phyloP scores from a whole-genome alignment of 768 basidiomycete species.

The Rhodotorula diobovata region DNA sequence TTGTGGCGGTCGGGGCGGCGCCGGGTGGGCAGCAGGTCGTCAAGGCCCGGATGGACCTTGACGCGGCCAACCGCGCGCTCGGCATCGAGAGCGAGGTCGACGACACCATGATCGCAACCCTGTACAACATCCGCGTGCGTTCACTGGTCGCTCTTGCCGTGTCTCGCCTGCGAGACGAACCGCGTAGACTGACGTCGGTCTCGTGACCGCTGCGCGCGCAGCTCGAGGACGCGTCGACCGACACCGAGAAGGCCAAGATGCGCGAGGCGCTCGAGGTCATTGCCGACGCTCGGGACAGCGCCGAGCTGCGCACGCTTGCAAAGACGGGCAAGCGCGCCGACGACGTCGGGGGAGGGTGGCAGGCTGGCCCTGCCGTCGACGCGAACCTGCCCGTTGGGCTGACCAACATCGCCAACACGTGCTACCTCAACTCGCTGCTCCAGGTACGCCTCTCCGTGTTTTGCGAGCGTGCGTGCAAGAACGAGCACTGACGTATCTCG shows the following conservation, averaged over 20 bases:
- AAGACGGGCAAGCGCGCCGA: conserved; percentile 61
- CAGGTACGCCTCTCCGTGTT: conserved; percentile 43
- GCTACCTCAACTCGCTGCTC: conserved; percentile 91
- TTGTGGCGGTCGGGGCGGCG: not conserved
- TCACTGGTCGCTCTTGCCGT: not conserved
- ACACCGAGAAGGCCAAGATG: conserved; percentile 47
- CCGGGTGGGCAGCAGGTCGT: not conserved
- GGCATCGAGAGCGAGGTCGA: conserved; percentile 70
- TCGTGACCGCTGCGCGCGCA: not conserved
- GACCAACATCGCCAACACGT: conserved; percentile 68
- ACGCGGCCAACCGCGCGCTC: conserved; percentile 65
- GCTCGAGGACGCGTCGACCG: conserved; percentile 11
- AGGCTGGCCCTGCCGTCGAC: conserved; percentile 43
- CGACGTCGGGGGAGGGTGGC: conserved; percentile 20
- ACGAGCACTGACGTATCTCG: no score
- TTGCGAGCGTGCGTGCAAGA: no score
- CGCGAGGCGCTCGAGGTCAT: conserved; percentile 58
- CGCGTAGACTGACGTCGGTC: no score
- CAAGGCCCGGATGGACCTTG: conserved; percentile 55
- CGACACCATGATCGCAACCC: conserved; percentile 64
- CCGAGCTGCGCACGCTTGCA: conserved; percentile 63
- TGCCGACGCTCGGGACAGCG: conserved; percentile 68
- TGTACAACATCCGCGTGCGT: conserved; percentile 65
- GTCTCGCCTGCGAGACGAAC: not conserved
- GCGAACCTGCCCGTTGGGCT: conserved; percentile 64